Evolutionary conservation across 148 eudicot species (phyloP).

Genomic region (Polygonum aviculare): DNA sequence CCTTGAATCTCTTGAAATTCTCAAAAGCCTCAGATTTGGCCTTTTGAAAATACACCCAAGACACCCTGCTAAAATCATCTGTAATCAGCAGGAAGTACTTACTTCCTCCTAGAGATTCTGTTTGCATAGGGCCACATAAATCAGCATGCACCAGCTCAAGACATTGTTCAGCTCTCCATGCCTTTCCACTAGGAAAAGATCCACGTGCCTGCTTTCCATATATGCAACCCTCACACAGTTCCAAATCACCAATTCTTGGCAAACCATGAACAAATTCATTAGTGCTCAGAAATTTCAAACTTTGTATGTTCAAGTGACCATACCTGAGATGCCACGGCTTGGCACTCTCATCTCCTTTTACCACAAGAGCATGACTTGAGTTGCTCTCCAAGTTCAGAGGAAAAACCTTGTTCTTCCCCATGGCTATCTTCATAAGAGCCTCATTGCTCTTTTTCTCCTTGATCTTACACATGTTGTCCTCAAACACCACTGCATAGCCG

Average conservation of each 20-base stretch:
- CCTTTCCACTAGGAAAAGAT: neutral
- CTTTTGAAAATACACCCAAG: conserved; percentile 14
- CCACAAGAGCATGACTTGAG: neutral
- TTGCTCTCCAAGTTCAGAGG: neutral
- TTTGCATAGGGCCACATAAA: neutral
- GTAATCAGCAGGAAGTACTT: neutral
- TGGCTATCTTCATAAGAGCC: neutral
- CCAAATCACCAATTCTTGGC: neutral
- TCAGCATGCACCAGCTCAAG: neutral
- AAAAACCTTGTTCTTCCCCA: neutral
- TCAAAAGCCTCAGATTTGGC: neutral
- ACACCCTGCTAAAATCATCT: conserved; percentile 11
- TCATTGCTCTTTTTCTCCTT: neutral
- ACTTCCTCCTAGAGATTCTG: neutral
- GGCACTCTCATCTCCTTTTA: neutral
- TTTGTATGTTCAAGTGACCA: no score
- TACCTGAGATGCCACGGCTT: no score
- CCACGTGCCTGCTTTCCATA: neutral
- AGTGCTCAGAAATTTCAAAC: no score
- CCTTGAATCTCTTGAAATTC: neutral
- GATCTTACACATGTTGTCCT: neutral
- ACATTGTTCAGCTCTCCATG: neutral
- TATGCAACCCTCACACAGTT: neutral
- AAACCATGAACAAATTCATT: no score
- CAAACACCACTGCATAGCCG: neutral